Evolutionary conservation across 345 rosid species (phyloP).

Genomic region (Durio zibethinus): DNA sequence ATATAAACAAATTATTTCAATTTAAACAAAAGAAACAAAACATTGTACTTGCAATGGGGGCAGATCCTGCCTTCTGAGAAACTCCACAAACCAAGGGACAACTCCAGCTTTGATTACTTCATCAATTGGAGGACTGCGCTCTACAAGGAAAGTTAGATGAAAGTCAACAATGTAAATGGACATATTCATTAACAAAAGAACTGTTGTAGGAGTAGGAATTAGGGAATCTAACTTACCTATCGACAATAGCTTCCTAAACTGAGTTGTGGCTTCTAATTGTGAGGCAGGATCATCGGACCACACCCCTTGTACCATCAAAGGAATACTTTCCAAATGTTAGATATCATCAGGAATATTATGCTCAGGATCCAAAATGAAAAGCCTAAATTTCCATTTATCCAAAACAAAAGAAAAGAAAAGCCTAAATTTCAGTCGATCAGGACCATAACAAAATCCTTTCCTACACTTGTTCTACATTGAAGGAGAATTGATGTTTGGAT

Average conservation of each 20-base stretch:
- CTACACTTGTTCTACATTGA: background rate
- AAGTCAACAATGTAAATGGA: background rate
- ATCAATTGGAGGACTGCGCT: conserved; percentile 85
- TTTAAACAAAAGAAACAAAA: conserved; percentile 15
- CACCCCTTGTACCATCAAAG: conserved; percentile 75
- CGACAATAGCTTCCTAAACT: conserved; percentile 73
- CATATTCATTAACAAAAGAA: background rate
- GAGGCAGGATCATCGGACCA: conserved; percentile 54
- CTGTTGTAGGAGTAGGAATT: background rate
- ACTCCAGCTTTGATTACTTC: conserved; percentile 84
- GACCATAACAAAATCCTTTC: background rate
- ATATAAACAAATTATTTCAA: conserved; percentile 5
- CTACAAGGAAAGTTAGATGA: conserved; percentile 33
- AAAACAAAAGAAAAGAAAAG: background rate
- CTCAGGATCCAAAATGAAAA: background rate
- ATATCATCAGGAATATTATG: conserved; percentile 14
- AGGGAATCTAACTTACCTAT: conserved; percentile 42
- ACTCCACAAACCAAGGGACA: conserved; percentile 73
- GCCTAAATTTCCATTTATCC: background rate
- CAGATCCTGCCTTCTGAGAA: conserved; percentile 69
- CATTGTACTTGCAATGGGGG: conserved; percentile 67
- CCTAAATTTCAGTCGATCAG: background rate
- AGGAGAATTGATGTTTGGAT: background rate
- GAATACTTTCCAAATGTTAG: conserved; percentile 67
- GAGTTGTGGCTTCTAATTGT: conserved; percentile 77